Evolutionary conservation across 225 moss, liverwort and hornwort genomes (phyloP).

Genomic region (Pseudoscleropodium purum): DNA sequence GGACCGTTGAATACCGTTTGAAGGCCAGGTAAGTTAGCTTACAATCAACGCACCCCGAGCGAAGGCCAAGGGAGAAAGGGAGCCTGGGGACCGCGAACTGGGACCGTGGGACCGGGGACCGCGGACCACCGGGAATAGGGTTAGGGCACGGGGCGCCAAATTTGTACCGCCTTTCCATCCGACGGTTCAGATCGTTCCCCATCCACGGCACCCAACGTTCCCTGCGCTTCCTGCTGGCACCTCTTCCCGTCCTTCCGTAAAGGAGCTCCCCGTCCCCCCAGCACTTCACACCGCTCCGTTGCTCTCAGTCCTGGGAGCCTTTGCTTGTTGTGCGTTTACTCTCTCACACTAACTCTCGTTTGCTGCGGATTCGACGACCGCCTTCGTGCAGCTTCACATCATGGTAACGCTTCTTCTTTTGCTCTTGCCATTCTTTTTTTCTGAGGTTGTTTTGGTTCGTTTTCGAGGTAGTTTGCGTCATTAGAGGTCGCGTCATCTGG

Average conservation of each 20-base stretch:
- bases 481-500: neutral
- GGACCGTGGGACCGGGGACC: neutral
- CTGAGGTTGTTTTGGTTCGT: too few relatives aligned
- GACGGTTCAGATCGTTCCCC: neutral
- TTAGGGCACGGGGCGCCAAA: neutral
- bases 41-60: neutral
- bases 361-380: neutral
- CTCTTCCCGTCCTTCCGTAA: neutral
- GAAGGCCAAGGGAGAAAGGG: neutral
- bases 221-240: neutral
- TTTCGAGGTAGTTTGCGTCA: too few relatives aligned
- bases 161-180: neutral
- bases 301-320: neutral
- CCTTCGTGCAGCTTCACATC: neutral
- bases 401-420: neutral
- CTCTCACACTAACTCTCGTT: neutral
- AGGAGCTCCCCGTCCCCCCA: neutral
- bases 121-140: neutral
- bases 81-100: neutral
- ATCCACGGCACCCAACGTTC: neutral
- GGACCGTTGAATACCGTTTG: neutral
- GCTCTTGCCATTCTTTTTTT: rapidly evolving
- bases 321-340: neutral
- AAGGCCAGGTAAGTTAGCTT: neutral
- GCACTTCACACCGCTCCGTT: too few relatives aligned